Conservation (phyloP, 257 asterid species). For the Echium plantagineum region DNA sequence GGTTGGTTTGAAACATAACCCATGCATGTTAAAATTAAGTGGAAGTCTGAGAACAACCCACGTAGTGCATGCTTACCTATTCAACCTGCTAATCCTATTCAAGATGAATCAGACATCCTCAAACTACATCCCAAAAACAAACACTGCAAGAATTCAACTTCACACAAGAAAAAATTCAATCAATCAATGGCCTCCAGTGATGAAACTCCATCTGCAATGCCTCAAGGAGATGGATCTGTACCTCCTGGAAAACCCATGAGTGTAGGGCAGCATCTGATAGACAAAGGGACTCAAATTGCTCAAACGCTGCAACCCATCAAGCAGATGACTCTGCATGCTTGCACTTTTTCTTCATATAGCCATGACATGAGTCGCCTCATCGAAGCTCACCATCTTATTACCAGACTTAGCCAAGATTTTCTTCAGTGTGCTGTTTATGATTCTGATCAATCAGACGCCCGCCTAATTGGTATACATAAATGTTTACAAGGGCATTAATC, state of each 20-base stretch:
- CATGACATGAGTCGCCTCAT: conserved; percentile 79
- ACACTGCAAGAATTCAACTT: too few species aligned
- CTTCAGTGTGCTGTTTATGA: conserved; percentile 84
- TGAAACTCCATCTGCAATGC: conserved; percentile 33
- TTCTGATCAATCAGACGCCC: conserved; percentile 49
- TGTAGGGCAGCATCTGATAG: conserved; percentile 35
- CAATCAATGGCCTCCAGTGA: conserved; percentile 46
- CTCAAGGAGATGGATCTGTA: conserved; percentile 45
- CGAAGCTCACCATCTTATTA: conserved; percentile 57
- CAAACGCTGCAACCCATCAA: conserved; percentile 63
- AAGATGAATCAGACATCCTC: not conserved
- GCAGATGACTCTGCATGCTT: conserved; percentile 60
- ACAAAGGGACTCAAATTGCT: conserved; percentile 48
- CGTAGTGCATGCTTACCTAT: not conserved
- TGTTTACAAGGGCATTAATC: too few species aligned
- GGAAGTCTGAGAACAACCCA: not conserved
- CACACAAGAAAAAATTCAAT: too few species aligned
- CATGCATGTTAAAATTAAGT: not conserved
- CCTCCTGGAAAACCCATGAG: conserved; percentile 70
- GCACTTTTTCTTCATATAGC: conserved; percentile 75
- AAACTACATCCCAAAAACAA: not conserved
- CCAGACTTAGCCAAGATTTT: conserved; percentile 56
- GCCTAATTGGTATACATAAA: conserved; percentile 53
- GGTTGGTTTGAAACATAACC: too few species aligned
- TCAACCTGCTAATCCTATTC: not conserved